Conservation (phyloP, 306 rosid species). For the Glycine soja region DNA sequence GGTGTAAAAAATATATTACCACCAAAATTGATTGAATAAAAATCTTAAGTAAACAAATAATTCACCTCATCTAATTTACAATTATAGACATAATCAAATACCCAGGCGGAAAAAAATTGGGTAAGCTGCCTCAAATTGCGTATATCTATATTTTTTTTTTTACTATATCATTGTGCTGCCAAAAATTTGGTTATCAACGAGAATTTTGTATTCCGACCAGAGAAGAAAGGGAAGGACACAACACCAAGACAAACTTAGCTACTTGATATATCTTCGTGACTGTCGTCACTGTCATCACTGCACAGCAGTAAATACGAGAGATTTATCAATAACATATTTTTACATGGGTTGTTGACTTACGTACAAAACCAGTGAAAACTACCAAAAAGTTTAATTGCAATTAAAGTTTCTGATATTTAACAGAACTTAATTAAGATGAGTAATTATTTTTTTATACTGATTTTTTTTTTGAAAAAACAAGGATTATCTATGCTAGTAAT, state of each 20-base stretch:
- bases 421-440: neutral
- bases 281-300: slow-evolving; percentile 88
- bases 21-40: slow-evolving; percentile 44
- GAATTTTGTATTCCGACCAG: slow-evolving; percentile 3
- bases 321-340: slow-evolving; percentile 16
- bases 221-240: slow-evolving; percentile 23
- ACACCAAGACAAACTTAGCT: slow-evolving; percentile 50
- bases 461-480: neutral
- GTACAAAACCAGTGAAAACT: no score
- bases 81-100: slow-evolving; percentile 44
- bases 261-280: slow-evolving; percentile 68
- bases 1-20: slow-evolving; percentile 19
- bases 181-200: slow-evolving; percentile 39
- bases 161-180: slow-evolving; percentile 19
- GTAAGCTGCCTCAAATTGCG: slow-evolving; percentile 45
- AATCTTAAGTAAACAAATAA: slow-evolving; percentile 16
- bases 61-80: slow-evolving; percentile 50
- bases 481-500: neutral
- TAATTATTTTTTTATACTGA: neutral
- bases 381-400: no score
- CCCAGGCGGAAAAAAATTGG: slow-evolving; percentile 62
- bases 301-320: slow-evolving; percentile 43
- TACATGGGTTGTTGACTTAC: neutral
- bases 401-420: neutral
- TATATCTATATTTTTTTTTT: slow-evolving; percentile 37